Base-by-base conservation (phyloP, 768 basidiomycete species). In the Leucosporidium creatinivorum region DNA sequence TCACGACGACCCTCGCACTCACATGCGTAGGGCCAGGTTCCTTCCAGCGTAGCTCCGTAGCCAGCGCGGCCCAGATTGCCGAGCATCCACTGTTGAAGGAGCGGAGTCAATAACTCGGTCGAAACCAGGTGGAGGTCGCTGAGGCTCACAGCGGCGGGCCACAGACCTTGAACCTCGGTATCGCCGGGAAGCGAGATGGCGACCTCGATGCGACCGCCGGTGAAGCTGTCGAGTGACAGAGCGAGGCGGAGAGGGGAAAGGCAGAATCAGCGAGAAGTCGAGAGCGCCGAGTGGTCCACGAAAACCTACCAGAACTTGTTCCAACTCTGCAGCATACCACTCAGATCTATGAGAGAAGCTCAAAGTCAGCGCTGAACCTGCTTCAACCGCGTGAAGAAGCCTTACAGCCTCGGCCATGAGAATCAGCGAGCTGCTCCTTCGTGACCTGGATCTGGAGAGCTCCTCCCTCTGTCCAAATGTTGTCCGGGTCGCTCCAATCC, bases 401-500 rank as follows among this genome's bases (percentile, higher is more conserved):
- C 61, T 52, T 50, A 44, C 58, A 73, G 25, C 51, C 48, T 1
- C 61, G 59, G 4, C 47, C 68, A 44, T 61, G 61, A 10, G 47
- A 63, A 13, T 23, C 33, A 5, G 54, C 50, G 7, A 57, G 71
- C 51, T 26, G 19, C 61, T 66, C 55, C 44, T 67, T 64, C 28
- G 62, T 64, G 13, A 62, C 19, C 13, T 18, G 12, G 19, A 62
- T 51, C 23, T 26, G 66, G 44, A 79, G 68, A 9, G 58, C 60
- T 9, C 79, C 80, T 31, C 74, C 70, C 59, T 75, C 63, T 1
- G 79, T 80, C 4, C 75, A 77, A 19, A 78, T 62, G 61, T 69
- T 67, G 18, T 68, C 59, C 4, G 79, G 80, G 59, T 80, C 78
- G 68, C 79, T 80, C 75, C 75, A 78, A 59, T 77, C 75, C 1